phyloP scores from a whole-genome alignment of 495 filamentous ascomycete genomes.

The Coniosporium apollinis region DNA sequence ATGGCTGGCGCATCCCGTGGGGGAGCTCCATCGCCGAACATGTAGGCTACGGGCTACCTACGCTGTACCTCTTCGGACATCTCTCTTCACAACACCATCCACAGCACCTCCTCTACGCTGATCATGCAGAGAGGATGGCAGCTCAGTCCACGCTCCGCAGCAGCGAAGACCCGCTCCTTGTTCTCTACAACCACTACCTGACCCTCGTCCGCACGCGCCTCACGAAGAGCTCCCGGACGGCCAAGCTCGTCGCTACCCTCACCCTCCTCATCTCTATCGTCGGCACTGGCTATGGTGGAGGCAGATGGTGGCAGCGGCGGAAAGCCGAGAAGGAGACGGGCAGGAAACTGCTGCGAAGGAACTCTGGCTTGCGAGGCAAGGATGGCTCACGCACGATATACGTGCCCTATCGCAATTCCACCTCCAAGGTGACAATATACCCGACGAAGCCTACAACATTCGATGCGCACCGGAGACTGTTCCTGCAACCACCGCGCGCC shows the following conservation, averaged over 20 bases:
- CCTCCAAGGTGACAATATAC: constrained; percentile 79
- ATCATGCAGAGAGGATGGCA: no score
- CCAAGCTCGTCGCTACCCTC: constrained; percentile 57
- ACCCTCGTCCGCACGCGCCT: constrained; percentile 7
- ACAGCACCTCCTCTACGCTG: no score
- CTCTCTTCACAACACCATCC: no score
- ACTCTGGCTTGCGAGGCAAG: constrained; percentile 81
- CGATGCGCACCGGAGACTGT: constrained; percentile 85
- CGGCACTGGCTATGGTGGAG: constrained; percentile 54
- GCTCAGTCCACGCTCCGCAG: constrained; percentile 13
- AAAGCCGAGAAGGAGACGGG: constrained; percentile 66
- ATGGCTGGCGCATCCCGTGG: no score
- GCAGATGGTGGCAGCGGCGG: constrained; percentile 50
- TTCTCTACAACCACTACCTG: constrained; percentile 15
- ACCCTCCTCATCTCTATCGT: constrained; percentile 61
- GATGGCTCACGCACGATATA: constrained; percentile 90
- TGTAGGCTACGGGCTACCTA: no score
- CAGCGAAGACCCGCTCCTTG: constrained; percentile 2
- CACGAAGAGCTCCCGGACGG: constrained; percentile 38
- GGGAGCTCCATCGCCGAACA: no score
- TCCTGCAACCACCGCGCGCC: constrained; percentile 74
- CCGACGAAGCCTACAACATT: constrained; percentile 91
- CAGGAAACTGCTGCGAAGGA: constrained; percentile 62
- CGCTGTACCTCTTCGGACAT: no score
- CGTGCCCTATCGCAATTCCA: constrained; percentile 71